Percentiles rank a stretch among this genome's conserved stretches.
Conservation (phyloP, 2,329 filamentous ascomycete genomes). For the Xylariaceae sp. region DNA sequence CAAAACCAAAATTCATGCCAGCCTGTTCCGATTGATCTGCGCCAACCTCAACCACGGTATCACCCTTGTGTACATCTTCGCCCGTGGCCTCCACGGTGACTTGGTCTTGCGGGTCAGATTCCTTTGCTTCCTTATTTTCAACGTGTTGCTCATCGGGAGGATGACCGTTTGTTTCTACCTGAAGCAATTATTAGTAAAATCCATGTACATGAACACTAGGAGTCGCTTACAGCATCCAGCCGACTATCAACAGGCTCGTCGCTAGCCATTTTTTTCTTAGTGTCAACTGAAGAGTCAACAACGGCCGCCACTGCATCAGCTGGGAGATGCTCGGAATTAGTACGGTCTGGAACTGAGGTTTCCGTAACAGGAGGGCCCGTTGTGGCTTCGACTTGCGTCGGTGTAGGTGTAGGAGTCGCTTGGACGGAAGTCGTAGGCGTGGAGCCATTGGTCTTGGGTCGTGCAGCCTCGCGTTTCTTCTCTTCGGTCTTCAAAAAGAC, state of each 20-base stretch:
- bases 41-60: constrained; percentile 39
- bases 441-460: constrained; percentile 53
- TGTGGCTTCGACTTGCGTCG: constrained; percentile 39
- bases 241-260: constrained; percentile 6
- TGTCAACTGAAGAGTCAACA: constrained; percentile 13
- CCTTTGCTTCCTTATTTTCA: constrained; percentile 25
- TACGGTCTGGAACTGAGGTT: constrained; percentile 11
- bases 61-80: constrained; percentile 38
- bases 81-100: constrained; percentile 18
- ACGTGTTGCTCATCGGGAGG: constrained; percentile 21
- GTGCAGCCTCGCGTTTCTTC: constrained; percentile 79
- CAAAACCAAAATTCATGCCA: constrained; percentile 41
- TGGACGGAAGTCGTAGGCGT: constrained; percentile 51
- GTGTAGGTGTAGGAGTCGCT: constrained; percentile 44
- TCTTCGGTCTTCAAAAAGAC: constrained; percentile 90
- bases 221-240: constrained; percentile 16
- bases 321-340: constrained; percentile 21
- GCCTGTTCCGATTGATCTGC: constrained; percentile 40
- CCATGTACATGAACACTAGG: neutral
- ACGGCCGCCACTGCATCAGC: constrained; percentile 7
- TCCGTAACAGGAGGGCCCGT: constrained; percentile 30
- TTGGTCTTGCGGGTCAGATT: constrained; percentile 22
- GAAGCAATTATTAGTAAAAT: constrained; percentile 16
- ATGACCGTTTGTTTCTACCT: constrained; percentile 19
- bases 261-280: neutral